Base-by-base conservation (phyloP, 2,329 filamentous ascomycete genomes). In the Stemphylium lycopersici region DNA sequence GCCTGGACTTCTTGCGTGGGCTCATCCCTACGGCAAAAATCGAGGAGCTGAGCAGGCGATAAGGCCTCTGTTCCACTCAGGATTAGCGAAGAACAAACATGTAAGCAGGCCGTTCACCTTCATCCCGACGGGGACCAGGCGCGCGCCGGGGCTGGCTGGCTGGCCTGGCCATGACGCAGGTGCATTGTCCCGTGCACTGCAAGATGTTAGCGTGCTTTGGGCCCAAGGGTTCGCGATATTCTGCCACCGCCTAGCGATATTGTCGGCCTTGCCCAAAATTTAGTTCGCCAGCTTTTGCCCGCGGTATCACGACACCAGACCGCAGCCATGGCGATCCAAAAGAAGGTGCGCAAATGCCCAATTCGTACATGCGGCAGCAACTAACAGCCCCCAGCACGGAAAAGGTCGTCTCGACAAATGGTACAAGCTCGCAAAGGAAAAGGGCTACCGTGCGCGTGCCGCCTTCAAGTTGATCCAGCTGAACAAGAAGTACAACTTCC, bases 401-500 rank as follows among this genome's bases (percentile, higher is more conserved):
- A 98, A 98, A 81, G 93, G 93, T 78, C 93, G 93, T 85, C 84
- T 97, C 71, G 95, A 99, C 79, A 97, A 98, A 79, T 98, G 93
- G 91, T 99, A 98, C 80, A 93, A 93, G 75, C 87, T 98, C 70
- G 95, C 95, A 58, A 99, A 99, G 78, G 95, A 99, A 77, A 98
- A 97, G 78, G 95, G 95, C 59, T 99, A 97, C 75, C 85, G 95
- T 70, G 93, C 95, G 58, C 86, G 95, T 84, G 93, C 95, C 67
- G 93, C 95, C 52, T 98, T 98, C 84, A 99, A 99, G 80, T 80
- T 99, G 67, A 93, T 99, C 66, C 93, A 99, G 77, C 81, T 99
- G 69, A 99, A 99, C 81, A 97, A 98, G 80, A 98, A 97, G 76
- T 99, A 96, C 89, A 90, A 91, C 65, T 99, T 99, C 78, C 82